phyloP scores from a whole-genome alignment of 495 filamentous ascomycete genomes.

The Talaromyces liani region DNA sequence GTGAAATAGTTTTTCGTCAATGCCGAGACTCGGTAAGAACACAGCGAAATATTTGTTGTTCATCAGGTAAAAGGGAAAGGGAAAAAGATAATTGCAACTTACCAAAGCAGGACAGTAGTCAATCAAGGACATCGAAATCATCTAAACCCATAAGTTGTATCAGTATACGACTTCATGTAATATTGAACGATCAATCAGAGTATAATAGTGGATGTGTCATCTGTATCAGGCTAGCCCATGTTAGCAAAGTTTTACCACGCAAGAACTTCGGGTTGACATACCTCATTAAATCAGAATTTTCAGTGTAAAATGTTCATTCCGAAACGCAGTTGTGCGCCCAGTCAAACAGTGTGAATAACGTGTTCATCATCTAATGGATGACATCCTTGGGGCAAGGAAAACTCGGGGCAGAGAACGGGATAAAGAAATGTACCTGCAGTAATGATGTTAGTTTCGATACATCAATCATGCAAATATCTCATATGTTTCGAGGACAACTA shows the following conservation, averaged over 20 bases:
- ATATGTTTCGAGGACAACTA: constrained; percentile 24
- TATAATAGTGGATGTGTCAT: constrained; percentile 26
- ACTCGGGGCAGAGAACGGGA: constrained; percentile 5
- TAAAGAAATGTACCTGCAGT: constrained; percentile 15
- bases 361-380: constrained; percentile 60
- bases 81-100: constrained; percentile 20
- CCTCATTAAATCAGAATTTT: constrained; percentile 99
- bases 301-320: constrained; percentile 73
- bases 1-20: constrained; percentile 76
- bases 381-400: constrained; percentile 10
- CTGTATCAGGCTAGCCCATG: constrained; percentile 35
- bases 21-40: constrained; percentile 67
- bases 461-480: constrained; percentile 10
- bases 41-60: constrained; percentile 68
- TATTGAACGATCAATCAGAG: not conserved
- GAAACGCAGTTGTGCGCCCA: constrained; percentile 41
- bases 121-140: not conserved
- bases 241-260: constrained; percentile 29
- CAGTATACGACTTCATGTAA: not conserved
- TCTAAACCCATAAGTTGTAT: not conserved
- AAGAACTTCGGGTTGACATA: constrained; percentile 30
- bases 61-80: constrained; percentile 46
- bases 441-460: constrained; percentile 12
- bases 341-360: constrained; percentile 99
- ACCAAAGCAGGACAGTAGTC: constrained; percentile 14